A percentile compares a stretch with the other conserved stretches of the same genome.
Conservation (phyloP, 257 asterid species). For the Ajuga chamaepitys region DNA sequence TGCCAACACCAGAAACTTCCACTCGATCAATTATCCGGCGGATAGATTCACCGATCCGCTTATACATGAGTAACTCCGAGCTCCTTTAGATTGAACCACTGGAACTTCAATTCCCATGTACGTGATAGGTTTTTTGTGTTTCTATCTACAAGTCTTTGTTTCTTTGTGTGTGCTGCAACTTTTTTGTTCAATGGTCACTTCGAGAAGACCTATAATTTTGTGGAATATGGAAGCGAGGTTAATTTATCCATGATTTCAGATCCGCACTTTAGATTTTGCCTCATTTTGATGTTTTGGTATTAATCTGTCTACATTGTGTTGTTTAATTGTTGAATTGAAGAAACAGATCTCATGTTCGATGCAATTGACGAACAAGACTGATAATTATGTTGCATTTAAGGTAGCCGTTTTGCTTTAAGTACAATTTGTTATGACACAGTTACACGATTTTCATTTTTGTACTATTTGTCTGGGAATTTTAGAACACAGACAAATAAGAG, state of each 20-base stretch:
- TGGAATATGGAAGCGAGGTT: neutral
- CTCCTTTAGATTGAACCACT: conserved; percentile 71
- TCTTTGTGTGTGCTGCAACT: neutral
- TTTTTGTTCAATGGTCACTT: neutral
- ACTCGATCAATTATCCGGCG: conserved; percentile 15
- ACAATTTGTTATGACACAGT: neutral
- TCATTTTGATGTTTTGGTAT: conserved; percentile 8
- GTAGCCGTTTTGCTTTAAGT: conserved; percentile 22
- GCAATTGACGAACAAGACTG: conserved; percentile 59
- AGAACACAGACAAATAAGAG: neutral
- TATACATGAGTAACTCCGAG: conserved; percentile 45
- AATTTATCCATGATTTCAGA: conserved; percentile 20
- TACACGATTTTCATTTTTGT: neutral
- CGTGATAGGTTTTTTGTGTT: neutral
- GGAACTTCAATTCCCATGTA: conserved; percentile 76
- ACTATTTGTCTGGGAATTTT: neutral
- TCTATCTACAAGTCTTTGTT: neutral
- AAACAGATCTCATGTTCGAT: too few relatives aligned
- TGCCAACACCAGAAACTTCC: neutral
- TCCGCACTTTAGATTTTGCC: conserved; percentile 21
- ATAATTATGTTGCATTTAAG: conserved; percentile 67
- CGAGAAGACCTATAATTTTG: conserved; percentile 3
- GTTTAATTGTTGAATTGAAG: conserved; percentile 57
- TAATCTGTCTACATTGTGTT: conserved; percentile 7
- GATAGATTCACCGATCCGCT: conserved; percentile 27